These are phyloP conservation scores for Cenchrus americanus DNA, from an alignment of 176 grass and related monocot genomes.

Conservation along the genomic window DNA sequence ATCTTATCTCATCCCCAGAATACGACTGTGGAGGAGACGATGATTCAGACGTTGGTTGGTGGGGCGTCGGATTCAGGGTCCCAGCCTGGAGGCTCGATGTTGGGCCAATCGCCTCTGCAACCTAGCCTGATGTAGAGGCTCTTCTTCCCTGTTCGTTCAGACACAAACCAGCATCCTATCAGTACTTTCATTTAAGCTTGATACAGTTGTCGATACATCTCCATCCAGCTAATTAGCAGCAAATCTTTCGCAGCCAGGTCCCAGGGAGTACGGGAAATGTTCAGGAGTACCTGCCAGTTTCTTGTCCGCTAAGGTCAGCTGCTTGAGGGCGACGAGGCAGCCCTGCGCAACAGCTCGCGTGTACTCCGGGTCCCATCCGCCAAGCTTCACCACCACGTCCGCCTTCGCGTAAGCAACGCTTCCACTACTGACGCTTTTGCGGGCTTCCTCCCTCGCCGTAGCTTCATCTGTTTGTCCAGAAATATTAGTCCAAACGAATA, in stretches of 20 bases:
- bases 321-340: constrained; percentile 91
- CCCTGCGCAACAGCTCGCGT: constrained; percentile 79
- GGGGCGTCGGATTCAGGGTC: constrained; percentile 66
- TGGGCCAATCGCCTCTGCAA: constrained; percentile 93
- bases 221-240: background rate
- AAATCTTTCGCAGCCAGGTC: background rate
- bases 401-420: constrained; percentile 76
- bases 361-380: constrained; percentile 73
- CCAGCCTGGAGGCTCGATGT: constrained; percentile 93
- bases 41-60: constrained; percentile 33
- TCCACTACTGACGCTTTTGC: constrained; percentile 60
- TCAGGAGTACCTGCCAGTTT: constrained; percentile 70
- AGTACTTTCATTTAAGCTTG: background rate
- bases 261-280: background rate
- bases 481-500: background rate
- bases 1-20: background rate
- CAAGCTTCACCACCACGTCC: constrained; percentile 88
- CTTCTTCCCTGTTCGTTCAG: constrained; percentile 78
- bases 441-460: constrained; percentile 79
- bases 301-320: constrained; percentile 79
- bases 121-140: constrained; percentile 92
- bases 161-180: constrained; percentile 9
- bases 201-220: background rate
- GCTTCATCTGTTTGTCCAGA: constrained; percentile 63
- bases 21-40: background rate